These are phyloP conservation scores for Groenewaldozyma sp. DNA, from an alignment of 1,139 yeast genomes.

Conservation along the genomic window DNA sequence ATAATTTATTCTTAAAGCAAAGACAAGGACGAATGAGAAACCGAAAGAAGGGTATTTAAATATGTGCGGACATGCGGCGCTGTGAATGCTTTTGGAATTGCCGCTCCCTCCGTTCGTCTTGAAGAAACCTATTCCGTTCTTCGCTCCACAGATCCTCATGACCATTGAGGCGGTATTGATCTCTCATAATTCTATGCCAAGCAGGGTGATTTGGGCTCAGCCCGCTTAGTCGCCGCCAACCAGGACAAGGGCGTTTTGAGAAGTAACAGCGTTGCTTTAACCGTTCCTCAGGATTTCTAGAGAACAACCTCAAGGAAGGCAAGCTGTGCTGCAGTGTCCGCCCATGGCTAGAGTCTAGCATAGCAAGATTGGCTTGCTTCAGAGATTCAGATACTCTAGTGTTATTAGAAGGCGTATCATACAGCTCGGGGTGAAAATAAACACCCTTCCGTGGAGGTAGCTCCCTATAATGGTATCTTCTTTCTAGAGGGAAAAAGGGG, in stretches of 20 bases:
- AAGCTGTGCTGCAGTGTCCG: not conserved
- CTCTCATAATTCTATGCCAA: slow-evolving; percentile 23
- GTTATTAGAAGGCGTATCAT: slow-evolving; percentile 4
- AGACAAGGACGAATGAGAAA: slow-evolving; percentile 1
- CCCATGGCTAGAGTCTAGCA: not conserved
- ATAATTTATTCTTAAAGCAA: not conserved
- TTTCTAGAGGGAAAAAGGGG: no score
- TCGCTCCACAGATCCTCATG: slow-evolving; percentile 21
- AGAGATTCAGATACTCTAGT: not conserved
- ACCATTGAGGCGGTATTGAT: slow-evolving; percentile 19
- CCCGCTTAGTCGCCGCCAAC: slow-evolving; percentile 8
- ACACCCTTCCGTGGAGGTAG: slow-evolving; percentile 5
- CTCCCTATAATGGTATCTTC: not conserved
- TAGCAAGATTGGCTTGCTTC: not conserved
- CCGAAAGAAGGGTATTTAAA: slow-evolving; percentile 1
- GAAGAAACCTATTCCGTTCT: slow-evolving; percentile 21
- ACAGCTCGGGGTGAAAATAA: slow-evolving; percentile 8
- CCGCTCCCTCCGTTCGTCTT: slow-evolving; percentile 23
- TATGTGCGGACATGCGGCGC: slow-evolving; percentile 13
- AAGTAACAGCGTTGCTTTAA: slow-evolving; percentile 18
- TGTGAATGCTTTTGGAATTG: slow-evolving; percentile 17
- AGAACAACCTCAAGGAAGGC: slow-evolving; percentile 6
- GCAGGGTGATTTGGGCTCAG: slow-evolving; percentile 17
- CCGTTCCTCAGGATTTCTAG: slow-evolving; percentile 17
- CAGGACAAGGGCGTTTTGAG: slow-evolving; percentile 20